A percentile compares a stretch with the other conserved stretches of the same genome.
These are phyloP conservation scores for Debaryomyces sp. DNA, from an alignment of 1,139 yeast species.

Conservation along the genomic window DNA sequence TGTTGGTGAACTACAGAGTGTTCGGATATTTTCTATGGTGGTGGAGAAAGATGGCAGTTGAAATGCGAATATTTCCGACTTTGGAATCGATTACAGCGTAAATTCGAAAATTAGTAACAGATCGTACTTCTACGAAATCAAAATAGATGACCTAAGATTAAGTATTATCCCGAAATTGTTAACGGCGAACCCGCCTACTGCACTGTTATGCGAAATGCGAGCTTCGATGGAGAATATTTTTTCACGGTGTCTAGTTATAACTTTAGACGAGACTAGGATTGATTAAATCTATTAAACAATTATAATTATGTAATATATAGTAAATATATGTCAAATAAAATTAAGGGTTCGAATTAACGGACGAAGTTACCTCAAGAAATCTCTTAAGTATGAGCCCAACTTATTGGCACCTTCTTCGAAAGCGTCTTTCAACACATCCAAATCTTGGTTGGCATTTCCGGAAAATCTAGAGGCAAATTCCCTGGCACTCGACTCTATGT, in stretches of 20 bases:
- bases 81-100: neutral
- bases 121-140: neutral
- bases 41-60: neutral
- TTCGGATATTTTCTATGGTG: neutral
- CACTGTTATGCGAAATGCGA: neutral
- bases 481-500: slow-evolving; percentile 60
- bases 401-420: slow-evolving; percentile 92
- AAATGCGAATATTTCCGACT: neutral
- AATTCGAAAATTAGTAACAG: neutral
- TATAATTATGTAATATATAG: slow-evolving; percentile 5
- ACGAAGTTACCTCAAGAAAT: slow-evolving; percentile 58
- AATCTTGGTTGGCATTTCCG: slow-evolving; percentile 83
- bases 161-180: neutral
- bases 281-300: slow-evolving; percentile 4
- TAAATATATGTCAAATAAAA: neutral
- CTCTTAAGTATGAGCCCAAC: slow-evolving; percentile 81
- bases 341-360: neutral
- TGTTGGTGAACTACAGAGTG: neutral
- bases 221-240: neutral
- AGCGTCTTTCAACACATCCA: slow-evolving; percentile 88
- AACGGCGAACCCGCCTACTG: neutral
- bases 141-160: neutral
- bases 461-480: slow-evolving; percentile 70
- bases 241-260: neutral
- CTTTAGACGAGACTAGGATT: neutral